Evolutionary conservation across 805 yeast genomes (phyloP), one percentile per base, ranked within the genome.

Genomic region (Yamadazyma nakazawae): DNA sequence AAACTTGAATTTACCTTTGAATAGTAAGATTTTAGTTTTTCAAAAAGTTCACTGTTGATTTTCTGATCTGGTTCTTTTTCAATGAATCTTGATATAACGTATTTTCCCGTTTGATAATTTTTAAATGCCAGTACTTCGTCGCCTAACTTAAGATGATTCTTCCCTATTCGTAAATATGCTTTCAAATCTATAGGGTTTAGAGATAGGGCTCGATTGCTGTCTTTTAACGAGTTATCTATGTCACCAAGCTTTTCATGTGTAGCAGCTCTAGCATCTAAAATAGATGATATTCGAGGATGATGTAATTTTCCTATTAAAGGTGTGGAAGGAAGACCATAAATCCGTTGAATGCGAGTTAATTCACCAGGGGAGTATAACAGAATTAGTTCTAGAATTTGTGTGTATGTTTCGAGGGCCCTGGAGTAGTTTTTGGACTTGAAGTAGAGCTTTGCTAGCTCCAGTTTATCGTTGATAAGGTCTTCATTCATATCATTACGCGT

Each of bases 231-330:
- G 9, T 53, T 50, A 0, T 54, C 56, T 3, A 59, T 41, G 13
- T 62, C 55, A 4, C 59, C 57, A 43, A 76, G 49, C 49, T 75
- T 76, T 48, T 75, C 76, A 54, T 59, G 67, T 1, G 79, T 68
- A 2, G 82, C 82, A 0, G 81, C 78, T 16, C 81, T 54, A 46
- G 70, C 74, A 50, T 79, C 83, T 10, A 70, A 54, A 5, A 69
- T 47, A 1, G 65, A 54, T 1, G 66, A 58, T 6, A 72, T 46
- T 50, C 63, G 63, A 1, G 76, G 76, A 48, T 72, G 76, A 8
- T 61, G 55, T 6, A 54, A 31, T 6, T 60, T 56, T 8, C 72
- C 71, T 13, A 59, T 45, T 2, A 62, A 37, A 2, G 75, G 75
- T 24, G 50, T 58, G 6, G 68, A 53, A 9, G 45, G 36, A 11